Conservation (phyloP, 345 rosid genomes). For the Brassica nigra region DNA sequence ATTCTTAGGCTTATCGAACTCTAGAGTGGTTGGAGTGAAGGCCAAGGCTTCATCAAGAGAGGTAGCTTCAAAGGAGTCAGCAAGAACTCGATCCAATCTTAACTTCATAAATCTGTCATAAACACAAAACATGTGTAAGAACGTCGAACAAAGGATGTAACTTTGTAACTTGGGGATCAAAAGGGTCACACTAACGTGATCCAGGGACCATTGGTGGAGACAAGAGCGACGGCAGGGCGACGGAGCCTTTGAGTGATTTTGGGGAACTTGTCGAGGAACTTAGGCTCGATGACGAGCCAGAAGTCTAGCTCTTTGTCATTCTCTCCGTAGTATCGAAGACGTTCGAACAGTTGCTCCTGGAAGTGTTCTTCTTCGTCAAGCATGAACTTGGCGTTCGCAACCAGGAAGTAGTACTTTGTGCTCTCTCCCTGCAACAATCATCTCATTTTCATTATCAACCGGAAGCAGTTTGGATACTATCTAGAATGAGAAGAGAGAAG, state of each 20-base stretch:
- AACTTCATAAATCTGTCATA: constrained; percentile 61
- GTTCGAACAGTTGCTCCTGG: constrained; percentile 77
- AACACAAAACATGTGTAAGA: too few relatives aligned
- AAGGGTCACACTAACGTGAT: constrained; percentile 64
- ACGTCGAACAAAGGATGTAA: too few relatives aligned
- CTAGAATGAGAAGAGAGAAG: neutral
- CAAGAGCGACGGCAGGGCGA: constrained; percentile 96
- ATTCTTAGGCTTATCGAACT: constrained; percentile 78
- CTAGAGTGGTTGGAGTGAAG: constrained; percentile 59
- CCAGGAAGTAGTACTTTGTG: constrained; percentile 67
- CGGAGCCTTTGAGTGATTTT: constrained; percentile 68
- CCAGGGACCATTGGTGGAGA: constrained; percentile 92
- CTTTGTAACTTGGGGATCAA: neutral
- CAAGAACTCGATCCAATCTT: constrained; percentile 89
- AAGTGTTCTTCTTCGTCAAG: constrained; percentile 98
- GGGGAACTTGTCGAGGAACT: constrained; percentile 85
- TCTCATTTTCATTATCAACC: neutral
- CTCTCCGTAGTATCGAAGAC: constrained; percentile 71
- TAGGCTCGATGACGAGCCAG: constrained; percentile 95
- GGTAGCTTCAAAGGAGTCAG: constrained; percentile 69
- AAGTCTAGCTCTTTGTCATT: constrained; percentile 68
- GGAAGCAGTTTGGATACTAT: neutral
- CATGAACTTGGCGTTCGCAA: constrained; percentile 96
- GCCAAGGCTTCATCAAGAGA: constrained; percentile 80
- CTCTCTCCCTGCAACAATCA: constrained; percentile 39